Percentiles rank a stretch among this genome's conserved stretches.
These are phyloP conservation scores for Pseudocercospora ulei DNA, from an alignment of 2,329 filamentous ascomycete species.

Conservation along the genomic window DNA sequence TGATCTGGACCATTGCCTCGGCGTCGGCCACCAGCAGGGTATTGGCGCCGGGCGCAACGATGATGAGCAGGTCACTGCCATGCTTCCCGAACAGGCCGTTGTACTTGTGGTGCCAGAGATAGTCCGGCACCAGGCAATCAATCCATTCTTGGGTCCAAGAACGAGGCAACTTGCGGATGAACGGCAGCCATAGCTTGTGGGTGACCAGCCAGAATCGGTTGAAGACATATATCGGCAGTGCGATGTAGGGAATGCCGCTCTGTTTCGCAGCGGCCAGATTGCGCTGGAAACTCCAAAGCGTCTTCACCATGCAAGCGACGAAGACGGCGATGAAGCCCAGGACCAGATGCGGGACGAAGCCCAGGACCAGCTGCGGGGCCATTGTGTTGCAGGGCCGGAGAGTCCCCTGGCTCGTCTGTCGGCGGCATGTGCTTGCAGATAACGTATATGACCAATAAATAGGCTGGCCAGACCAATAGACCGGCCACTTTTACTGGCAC, in stretches of 20 bases:
- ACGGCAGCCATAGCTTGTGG: slow-evolving; percentile 46
- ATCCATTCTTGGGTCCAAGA: slow-evolving; percentile 51
- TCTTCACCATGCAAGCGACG: slow-evolving; percentile 32
- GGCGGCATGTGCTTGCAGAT: no score
- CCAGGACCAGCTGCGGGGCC: slow-evolving; percentile 27
- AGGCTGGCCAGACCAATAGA: no score
- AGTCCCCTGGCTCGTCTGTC: no score
- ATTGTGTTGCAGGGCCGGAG: slow-evolving; percentile 25
- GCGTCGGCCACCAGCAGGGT: slow-evolving; percentile 53
- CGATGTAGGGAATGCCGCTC: slow-evolving; percentile 41
- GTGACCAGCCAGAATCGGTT: slow-evolving; percentile 50
- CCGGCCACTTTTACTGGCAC: no score
- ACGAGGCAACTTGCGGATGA: slow-evolving; percentile 49
- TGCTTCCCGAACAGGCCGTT: slow-evolving; percentile 47
- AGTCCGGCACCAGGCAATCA: slow-evolving; percentile 52
- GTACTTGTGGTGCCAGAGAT: slow-evolving; percentile 49
- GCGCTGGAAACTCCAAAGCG: slow-evolving; percentile 34
- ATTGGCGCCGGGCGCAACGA: slow-evolving; percentile 51
- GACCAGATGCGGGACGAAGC: slow-evolving; percentile 25
- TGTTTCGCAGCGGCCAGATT: slow-evolving; percentile 41
- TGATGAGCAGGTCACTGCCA: slow-evolving; percentile 53
- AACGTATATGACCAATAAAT: no score
- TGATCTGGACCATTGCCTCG: slow-evolving; percentile 57
- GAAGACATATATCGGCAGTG: slow-evolving; percentile 41
- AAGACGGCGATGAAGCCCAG: slow-evolving; percentile 30